Conservation (phyloP, 2,329 filamentous ascomycete genomes). For the Corniculantispora saksenae region DNA sequence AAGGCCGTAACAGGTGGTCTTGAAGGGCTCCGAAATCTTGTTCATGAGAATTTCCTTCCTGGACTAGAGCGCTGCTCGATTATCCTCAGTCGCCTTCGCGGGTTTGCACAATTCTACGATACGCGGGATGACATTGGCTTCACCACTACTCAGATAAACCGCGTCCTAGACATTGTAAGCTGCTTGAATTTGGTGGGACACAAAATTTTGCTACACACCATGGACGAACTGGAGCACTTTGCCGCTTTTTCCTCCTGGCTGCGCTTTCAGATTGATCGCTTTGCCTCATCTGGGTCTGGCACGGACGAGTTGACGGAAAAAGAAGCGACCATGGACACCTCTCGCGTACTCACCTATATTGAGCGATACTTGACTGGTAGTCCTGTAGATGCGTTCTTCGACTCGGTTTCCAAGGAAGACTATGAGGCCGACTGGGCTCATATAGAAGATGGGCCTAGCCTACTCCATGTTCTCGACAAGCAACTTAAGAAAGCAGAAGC, state of each 20-base stretch:
- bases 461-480: constrained; percentile 51
- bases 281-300: constrained; percentile 62
- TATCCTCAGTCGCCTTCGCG: constrained; percentile 78
- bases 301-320: constrained; percentile 75
- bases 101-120: constrained; percentile 79
- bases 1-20: constrained; percentile 79
- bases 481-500: constrained; percentile 50
- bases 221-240: constrained; percentile 79
- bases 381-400: constrained; percentile 63
- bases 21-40: constrained; percentile 71
- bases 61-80: constrained; percentile 81
- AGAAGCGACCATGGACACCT: constrained; percentile 73
- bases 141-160: constrained; percentile 61
- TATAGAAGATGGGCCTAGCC: constrained; percentile 44
- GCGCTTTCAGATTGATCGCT: constrained; percentile 76
- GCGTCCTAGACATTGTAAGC: constrained; percentile 69
- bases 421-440: constrained; percentile 48
- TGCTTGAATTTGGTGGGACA: constrained; percentile 76
- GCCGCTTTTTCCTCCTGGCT: constrained; percentile 80
- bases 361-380: constrained; percentile 67
- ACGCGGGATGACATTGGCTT: constrained; percentile 67
- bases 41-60: constrained; percentile 87
- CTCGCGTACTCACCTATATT: constrained; percentile 76
- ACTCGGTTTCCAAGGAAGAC: constrained; percentile 50
- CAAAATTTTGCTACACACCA: constrained; percentile 68